Evolutionary conservation across 164 flowering plant genomes (phyloP).

Genomic region (Macadamia tetraphylla): DNA sequence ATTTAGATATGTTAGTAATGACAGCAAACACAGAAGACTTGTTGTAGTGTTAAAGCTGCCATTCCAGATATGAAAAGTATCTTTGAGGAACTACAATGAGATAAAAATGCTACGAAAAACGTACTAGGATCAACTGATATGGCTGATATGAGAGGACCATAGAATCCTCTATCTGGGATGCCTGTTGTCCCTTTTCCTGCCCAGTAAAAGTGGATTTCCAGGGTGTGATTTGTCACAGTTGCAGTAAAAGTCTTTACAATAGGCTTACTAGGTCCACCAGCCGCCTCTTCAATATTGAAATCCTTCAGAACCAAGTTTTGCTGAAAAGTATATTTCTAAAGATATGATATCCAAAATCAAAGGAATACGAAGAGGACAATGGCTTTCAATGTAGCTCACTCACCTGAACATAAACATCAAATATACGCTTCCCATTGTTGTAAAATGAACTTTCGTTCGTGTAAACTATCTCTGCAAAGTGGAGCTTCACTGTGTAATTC

Average conservation of each 20-base stretch:
- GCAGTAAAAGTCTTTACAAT: conserved; percentile 46
- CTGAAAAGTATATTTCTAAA: conserved; percentile 23
- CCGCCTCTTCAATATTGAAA: conserved; percentile 65
- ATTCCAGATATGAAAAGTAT: neutral
- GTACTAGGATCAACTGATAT: conserved; percentile 73
- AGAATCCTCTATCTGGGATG: conserved; percentile 64
- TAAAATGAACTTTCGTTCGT: conserved; percentile 10
- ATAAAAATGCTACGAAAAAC: conserved; percentile 13
- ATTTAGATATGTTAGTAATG: neutral
- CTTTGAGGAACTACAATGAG: neutral
- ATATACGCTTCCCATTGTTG: conserved; percentile 30
- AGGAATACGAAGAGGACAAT: neutral
- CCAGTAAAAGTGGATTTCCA: conserved; percentile 22
- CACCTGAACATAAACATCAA: conserved; percentile 40
- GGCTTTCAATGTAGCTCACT: neutral
- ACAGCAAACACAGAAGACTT: neutral
- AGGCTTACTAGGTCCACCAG: conserved; percentile 58
- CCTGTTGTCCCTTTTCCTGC: conserved; percentile 38
- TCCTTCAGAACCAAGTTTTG: conserved; percentile 59
- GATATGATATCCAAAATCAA: neutral
- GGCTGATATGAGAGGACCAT: conserved; percentile 92
- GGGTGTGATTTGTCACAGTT: conserved; percentile 42
- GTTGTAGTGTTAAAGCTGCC: neutral
- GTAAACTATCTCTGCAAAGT: conserved; percentile 36
- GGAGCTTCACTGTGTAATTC: conserved; percentile 32